Evolutionary conservation across 2,329 filamentous ascomycete species (phyloP).

Genomic region (Cercospora janseana): DNA sequence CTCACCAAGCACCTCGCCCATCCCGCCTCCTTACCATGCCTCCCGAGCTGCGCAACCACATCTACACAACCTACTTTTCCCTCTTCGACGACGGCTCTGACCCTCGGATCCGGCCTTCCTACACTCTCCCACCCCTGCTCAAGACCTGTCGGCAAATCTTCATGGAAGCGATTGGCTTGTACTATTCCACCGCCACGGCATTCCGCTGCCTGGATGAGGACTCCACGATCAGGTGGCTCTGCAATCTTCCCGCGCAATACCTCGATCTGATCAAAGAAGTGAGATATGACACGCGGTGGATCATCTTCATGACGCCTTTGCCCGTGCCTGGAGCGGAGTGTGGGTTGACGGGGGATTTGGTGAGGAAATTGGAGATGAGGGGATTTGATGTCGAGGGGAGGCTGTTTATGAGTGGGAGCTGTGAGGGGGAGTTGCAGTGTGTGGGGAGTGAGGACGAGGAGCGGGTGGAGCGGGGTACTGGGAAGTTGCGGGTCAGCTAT

Average conservation of each 20-base stretch:
- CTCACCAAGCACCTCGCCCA: background rate
- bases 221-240: conserved; percentile 19
- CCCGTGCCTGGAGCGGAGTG: conserved; percentile 22
- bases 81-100: conserved; percentile 1
- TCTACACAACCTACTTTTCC: conserved; percentile 22
- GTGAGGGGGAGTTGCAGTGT: background rate
- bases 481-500: conserved; percentile 23
- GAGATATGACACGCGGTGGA: conserved; percentile 25
- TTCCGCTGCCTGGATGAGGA: conserved; percentile 27
- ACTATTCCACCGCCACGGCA: conserved; percentile 12
- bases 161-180: conserved; percentile 20
- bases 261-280: conserved; percentile 17
- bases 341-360: conserved; percentile 16
- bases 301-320: conserved; percentile 22
- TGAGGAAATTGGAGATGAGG: conserved; percentile 15
- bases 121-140: conserved; percentile 21
- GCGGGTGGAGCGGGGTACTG: background rate
- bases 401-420: background rate
- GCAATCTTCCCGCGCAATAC: conserved; percentile 7
- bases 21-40: conserved; percentile 20
- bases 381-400: conserved; percentile 14
- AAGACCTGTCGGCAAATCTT: conserved; percentile 18
- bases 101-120: conserved; percentile 21
- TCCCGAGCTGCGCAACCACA: conserved; percentile 24
- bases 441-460: conserved; percentile 4